phyloP scores from a whole-genome alignment of 1,139 yeast genomes.

The Debaryomycetaceae sp. region DNA sequence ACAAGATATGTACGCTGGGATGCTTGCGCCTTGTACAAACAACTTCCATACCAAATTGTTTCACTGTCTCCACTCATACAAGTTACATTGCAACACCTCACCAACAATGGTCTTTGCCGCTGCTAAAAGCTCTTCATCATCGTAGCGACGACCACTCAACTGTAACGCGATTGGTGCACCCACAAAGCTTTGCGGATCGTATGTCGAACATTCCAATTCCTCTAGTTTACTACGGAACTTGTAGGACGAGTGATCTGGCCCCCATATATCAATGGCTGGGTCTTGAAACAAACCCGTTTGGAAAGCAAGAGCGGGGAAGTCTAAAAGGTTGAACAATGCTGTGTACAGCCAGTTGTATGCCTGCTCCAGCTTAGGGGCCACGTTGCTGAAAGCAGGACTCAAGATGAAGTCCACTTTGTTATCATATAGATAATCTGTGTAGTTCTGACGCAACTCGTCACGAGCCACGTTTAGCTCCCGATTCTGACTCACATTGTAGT shows the following conservation, averaged over 20 bases:
- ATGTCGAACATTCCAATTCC: constrained; percentile 32
- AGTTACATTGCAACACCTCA: constrained; percentile 22
- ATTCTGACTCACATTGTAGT: constrained; percentile 39
- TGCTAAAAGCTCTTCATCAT: constrained; percentile 40
- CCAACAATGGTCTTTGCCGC: constrained; percentile 32
- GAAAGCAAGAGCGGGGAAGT: constrained; percentile 56
- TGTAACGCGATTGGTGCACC: constrained; percentile 45
- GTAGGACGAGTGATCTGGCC: constrained; percentile 17
- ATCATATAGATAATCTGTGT: constrained; percentile 46
- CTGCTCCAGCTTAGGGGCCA: constrained; percentile 64
- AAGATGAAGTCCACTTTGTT: constrained; percentile 64
- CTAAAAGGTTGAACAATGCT: constrained; percentile 60
- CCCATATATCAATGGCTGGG: constrained; percentile 41
- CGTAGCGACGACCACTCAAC: constrained; percentile 35
- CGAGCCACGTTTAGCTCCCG: constrained; percentile 46
- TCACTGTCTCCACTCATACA: constrained; percentile 10
- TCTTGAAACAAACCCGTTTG: constrained; percentile 64
- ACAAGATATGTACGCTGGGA: too few relatives aligned
- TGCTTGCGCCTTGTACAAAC: too few relatives aligned
- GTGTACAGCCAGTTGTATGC: constrained; percentile 78
- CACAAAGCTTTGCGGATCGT: constrained; percentile 27
- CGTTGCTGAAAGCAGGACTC: constrained; percentile 66
- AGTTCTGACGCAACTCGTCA: constrained; percentile 53
- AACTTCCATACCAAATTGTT: too few relatives aligned
- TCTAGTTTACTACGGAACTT: constrained; percentile 42